phyloP scores from a whole-genome alignment of 2,329 filamentous ascomycete genomes.

The Penicillium decumbens region DNA sequence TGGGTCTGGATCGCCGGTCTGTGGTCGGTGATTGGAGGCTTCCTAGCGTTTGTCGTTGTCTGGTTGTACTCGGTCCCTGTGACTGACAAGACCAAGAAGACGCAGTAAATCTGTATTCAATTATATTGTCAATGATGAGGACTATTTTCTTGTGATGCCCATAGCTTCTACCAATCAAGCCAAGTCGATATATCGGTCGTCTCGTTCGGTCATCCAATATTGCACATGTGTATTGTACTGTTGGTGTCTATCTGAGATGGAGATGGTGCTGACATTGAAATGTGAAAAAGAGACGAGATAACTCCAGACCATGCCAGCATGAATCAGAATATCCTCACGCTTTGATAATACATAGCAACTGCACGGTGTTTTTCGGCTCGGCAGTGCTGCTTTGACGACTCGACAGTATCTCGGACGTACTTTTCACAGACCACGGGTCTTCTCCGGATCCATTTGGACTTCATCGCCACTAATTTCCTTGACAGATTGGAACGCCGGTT shows the following conservation, averaged over 20 bases:
- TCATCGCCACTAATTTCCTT: constrained; percentile 66
- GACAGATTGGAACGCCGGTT: constrained; percentile 63
- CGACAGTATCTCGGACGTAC: background rate
- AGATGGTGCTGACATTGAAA: constrained; percentile 6
- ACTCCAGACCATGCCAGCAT: constrained; percentile 27
- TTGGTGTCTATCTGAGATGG: constrained; percentile 3
- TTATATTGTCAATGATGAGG: constrained; percentile 25
- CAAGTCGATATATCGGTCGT: background rate
- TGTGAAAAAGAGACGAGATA: constrained; percentile 6
- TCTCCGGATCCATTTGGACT: constrained; percentile 46
- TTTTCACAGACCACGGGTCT: constrained; percentile 44
- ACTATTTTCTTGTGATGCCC: constrained; percentile 20
- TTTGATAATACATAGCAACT: constrained; percentile 4
- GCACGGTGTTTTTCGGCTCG: background rate
- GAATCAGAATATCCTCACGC: constrained; percentile 10
- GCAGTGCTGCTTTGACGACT: background rate
- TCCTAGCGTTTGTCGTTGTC: constrained; percentile 75
- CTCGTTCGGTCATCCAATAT: background rate
- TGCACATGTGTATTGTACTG: background rate
- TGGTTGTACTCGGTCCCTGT: constrained; percentile 75
- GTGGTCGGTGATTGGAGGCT: constrained; percentile 75
- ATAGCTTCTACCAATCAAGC: background rate
- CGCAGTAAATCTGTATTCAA: constrained; percentile 33
- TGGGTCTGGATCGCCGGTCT: constrained; percentile 95
- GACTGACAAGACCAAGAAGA: constrained; percentile 46